Percentiles rank a stretch among this genome's conserved stretches.
phyloP scores from a whole-genome alignment of 768 basidiomycete species.

The Tulasnella sp. region DNA sequence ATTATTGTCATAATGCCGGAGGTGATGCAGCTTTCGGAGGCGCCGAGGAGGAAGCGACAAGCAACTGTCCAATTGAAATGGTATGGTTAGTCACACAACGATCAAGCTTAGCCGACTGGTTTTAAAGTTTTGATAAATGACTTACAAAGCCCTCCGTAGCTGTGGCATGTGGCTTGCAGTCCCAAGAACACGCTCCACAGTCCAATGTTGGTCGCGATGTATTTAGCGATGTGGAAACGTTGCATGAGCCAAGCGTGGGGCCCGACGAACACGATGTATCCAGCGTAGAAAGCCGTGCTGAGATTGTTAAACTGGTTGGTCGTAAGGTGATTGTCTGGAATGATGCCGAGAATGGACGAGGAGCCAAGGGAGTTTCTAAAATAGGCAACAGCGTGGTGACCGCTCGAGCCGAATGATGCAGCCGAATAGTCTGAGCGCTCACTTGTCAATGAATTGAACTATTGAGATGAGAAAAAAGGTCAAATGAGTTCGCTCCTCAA shows the following conservation, averaged over 20 bases:
- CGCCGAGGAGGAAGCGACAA: constrained; percentile 29
- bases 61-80: constrained; percentile 33
- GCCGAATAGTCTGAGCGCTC: neutral
- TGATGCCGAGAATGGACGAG: constrained; percentile 33
- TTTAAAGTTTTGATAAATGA: neutral
- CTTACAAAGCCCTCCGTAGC: constrained; percentile 34
- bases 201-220: constrained; percentile 32
- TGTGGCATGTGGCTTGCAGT: constrained; percentile 32
- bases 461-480: neutral
- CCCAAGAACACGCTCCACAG: constrained; percentile 34
- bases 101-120: neutral
- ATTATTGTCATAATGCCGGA: constrained; percentile 31
- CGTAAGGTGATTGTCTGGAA: constrained; percentile 31
- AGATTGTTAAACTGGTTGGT: constrained; percentile 32
- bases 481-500: neutral
- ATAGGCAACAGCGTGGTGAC: neutral
- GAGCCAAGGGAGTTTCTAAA: constrained; percentile 30
- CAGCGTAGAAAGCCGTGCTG: constrained; percentile 23
- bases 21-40: constrained; percentile 32
- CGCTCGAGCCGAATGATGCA: neutral
- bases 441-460: constrained; percentile 35
- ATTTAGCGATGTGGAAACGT: constrained; percentile 33
- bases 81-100: neutral
- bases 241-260: constrained; percentile 33
- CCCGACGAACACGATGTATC: constrained; percentile 31